Percentiles rank a stretch among this genome's conserved stretches.
Evolutionary conservation across 106 monocot species (phyloP).

Genomic region (Acorus gramineus): DNA sequence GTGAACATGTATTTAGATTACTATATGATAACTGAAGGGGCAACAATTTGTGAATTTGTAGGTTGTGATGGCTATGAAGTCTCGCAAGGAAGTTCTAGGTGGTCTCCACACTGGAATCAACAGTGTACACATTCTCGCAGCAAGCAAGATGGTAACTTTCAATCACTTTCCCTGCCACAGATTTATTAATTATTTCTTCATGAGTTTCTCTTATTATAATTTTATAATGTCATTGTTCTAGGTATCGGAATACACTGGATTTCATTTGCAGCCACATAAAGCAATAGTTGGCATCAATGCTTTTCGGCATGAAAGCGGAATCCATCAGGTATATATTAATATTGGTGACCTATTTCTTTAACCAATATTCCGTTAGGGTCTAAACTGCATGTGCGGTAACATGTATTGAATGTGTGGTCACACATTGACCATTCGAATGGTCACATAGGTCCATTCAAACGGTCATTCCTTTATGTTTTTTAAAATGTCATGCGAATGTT

Average conservation of each 20-base stretch:
- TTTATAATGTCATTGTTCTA: not conserved
- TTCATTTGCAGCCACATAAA: slow-evolving; percentile 19
- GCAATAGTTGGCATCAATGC: slow-evolving; percentile 17
- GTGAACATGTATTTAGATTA: too few relatives aligned
- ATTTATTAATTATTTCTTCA: too few relatives aligned
- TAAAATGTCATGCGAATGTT: not conserved
- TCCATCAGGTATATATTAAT: slow-evolving; percentile 8
- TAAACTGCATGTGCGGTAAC: too few relatives aligned
- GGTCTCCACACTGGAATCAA: slow-evolving; percentile 19
- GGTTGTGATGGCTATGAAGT: slow-evolving; percentile 25
- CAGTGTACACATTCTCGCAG: slow-evolving; percentile 5
- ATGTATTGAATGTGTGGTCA: too few relatives aligned
- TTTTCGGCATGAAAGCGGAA: slow-evolving; percentile 24
- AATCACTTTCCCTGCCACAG: too few relatives aligned
- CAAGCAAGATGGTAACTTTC: slow-evolving; percentile 20
- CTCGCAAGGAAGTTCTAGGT: slow-evolving; percentile 10
- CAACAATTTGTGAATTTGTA: not conserved
- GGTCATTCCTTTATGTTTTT: not conserved
- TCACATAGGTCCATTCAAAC: too few relatives aligned
- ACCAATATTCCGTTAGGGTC: too few relatives aligned
- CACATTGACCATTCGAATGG: too few relatives aligned
- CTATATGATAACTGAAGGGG: too few relatives aligned
- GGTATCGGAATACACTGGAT: slow-evolving; percentile 18
- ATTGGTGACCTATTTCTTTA: too few relatives aligned
- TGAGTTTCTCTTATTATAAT: too few relatives aligned